Percentiles rank a stretch among this genome's conserved stretches.
Conservation (phyloP, 2,329 filamentous ascomycete species). For the Cadophora sp. region DNA sequence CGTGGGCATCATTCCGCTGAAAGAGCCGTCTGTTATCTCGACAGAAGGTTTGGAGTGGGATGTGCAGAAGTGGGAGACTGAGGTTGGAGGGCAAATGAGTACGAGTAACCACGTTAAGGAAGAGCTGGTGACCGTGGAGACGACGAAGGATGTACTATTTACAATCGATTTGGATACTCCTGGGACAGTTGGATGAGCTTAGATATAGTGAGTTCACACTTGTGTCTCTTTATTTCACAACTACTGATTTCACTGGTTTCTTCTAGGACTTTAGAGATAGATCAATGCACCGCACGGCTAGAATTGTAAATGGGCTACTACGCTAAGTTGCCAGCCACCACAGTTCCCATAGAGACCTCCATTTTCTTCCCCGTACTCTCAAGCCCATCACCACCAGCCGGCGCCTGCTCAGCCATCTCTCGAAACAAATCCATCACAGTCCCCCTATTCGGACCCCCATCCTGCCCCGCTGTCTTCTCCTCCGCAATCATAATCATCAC, state of each 20-base stretch:
- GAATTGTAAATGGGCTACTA: not conserved
- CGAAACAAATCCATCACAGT: not conserved
- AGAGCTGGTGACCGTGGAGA: slow-evolving; percentile 65
- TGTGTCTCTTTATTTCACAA: not conserved
- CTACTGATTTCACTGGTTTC: too few relatives aligned
- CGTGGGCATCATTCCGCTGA: slow-evolving; percentile 85
- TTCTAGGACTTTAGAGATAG: not conserved
- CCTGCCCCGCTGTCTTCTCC: not conserved
- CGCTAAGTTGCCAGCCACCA: not conserved
- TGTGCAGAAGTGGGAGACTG: slow-evolving; percentile 79
- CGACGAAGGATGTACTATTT: slow-evolving; percentile 72
- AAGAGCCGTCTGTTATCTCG: slow-evolving; percentile 78
- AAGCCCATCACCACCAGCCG: not conserved
- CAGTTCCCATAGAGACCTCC: not conserved
- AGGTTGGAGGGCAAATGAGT: slow-evolving; percentile 75
- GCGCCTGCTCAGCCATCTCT: not conserved
- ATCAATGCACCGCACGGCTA: not conserved
- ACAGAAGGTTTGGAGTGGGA: slow-evolving; percentile 91
- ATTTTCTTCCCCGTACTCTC: not conserved
- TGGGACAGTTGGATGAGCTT: not conserved
- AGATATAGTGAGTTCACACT: not conserved
- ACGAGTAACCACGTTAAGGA: slow-evolving; percentile 81
- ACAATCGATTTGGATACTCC: slow-evolving; percentile 64
- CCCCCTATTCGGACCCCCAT: too few relatives aligned
- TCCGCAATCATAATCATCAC: not conserved